These are phyloP conservation scores for Pichia gijzeniarum DNA, from an alignment of 805 yeast genomes.

Conservation along the genomic window DNA sequence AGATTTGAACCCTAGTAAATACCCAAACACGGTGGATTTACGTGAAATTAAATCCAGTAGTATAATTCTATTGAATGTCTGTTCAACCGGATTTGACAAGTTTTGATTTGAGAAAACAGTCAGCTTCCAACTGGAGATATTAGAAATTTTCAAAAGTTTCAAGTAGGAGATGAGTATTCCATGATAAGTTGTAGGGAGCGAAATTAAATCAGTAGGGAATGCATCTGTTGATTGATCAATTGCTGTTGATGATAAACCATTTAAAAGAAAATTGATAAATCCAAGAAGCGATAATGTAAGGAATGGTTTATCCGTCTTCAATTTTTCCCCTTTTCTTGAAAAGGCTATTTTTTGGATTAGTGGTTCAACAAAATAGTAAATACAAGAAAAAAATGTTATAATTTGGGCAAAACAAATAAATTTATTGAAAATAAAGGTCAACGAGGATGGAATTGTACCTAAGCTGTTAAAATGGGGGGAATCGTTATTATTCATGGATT, in stretches of 20 bases:
- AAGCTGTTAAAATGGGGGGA: neutral
- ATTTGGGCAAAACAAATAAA: conserved; percentile 9
- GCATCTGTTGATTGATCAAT: conserved; percentile 2
- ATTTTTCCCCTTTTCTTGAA: neutral
- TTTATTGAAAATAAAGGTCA: conserved; percentile 1
- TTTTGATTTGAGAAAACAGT: neutral
- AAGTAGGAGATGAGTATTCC: too few species aligned
- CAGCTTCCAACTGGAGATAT: too few species aligned
- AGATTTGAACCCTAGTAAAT: conserved; percentile 3
- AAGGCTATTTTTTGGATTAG: neutral
- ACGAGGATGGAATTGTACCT: conserved; percentile 1
- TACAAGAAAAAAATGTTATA: conserved; percentile 16
- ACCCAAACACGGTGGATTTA: conserved; percentile 11
- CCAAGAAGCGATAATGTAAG: neutral
- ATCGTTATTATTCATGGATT: conserved; percentile 1
- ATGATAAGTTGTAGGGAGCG: neutral
- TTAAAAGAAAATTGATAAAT: neutral
- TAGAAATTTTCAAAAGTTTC: too few species aligned
- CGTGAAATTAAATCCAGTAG: conserved; percentile 16
- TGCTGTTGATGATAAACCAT: neutral
- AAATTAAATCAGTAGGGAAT: conserved; percentile 6
- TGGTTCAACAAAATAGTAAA: conserved; percentile 15
- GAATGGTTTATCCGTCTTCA: neutral
- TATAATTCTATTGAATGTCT: conserved; percentile 22
- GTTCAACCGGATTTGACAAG: conserved; percentile 9